These are phyloP conservation scores for Polytolypa hystricis DNA, from an alignment of 2,329 filamentous ascomycete species.

Conservation along the genomic window DNA sequence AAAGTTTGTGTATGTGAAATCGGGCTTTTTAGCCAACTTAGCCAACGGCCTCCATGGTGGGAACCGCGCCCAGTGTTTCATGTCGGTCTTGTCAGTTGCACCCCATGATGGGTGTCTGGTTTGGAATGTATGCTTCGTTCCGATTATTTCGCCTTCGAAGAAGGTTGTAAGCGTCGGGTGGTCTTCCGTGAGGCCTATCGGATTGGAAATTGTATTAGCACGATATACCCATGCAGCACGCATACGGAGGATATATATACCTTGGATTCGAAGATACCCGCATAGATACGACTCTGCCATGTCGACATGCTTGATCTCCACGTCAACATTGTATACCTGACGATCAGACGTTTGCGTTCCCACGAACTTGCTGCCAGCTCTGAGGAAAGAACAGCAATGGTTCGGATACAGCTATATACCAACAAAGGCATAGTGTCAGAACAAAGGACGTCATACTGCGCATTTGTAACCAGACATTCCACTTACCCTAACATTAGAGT, in stretches of 20 bases:
- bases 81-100: slow-evolving; percentile 78
- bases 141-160: slow-evolving; percentile 97
- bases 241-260: slow-evolving; percentile 36
- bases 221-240: background rate
- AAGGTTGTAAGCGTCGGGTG: slow-evolving; percentile 97
- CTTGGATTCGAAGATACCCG: slow-evolving; percentile 91
- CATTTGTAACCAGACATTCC: slow-evolving; percentile 1
- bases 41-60: slow-evolving; percentile 69
- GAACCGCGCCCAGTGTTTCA: slow-evolving; percentile 89
- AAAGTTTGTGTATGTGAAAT: slow-evolving; percentile 55
- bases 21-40: slow-evolving; percentile 48
- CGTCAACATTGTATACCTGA: slow-evolving; percentile 88
- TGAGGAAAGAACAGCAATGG: slow-evolving; percentile 75
- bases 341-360: slow-evolving; percentile 90
- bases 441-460: slow-evolving; percentile 4
- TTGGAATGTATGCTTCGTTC: slow-evolving; percentile 84
- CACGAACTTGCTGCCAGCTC: slow-evolving; percentile 75
- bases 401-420: slow-evolving; percentile 55
- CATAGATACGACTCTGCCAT: slow-evolving; percentile 89
- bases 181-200: slow-evolving; percentile 75
- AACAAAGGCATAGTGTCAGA: no score
- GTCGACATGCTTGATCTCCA: slow-evolving; percentile 94
- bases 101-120: slow-evolving; percentile 88
- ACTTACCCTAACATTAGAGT: slow-evolving; percentile 45
- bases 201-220: background rate